A percentile compares a stretch with the other conserved stretches of the same genome.
Conservation (phyloP, 495 filamentous ascomycete genomes). For the Lasiosphaeris hirsuta region DNA sequence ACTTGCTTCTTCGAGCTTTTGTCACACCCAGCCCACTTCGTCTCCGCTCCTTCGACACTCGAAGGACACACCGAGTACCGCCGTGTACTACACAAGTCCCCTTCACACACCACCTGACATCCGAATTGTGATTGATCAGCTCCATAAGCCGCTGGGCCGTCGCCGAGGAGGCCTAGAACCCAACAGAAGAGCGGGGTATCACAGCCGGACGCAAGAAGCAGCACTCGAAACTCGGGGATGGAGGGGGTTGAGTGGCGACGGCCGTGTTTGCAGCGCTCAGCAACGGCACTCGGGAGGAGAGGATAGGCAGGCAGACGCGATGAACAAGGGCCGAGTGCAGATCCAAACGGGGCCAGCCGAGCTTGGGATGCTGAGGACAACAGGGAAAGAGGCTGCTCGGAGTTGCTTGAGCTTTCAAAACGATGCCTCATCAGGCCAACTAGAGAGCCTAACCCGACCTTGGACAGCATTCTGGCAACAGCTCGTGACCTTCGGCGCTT, state of each 20-base stretch:
- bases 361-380: slow-evolving; percentile 2
- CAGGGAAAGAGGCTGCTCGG: background rate
- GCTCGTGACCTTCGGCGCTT: background rate
- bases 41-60: slow-evolving; percentile 2
- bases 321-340: background rate
- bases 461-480: background rate
- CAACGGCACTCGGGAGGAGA: background rate
- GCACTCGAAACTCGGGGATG: background rate
- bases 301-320: background rate
- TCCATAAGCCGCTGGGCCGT: background rate
- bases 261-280: background rate
- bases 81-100: slow-evolving; percentile 5
- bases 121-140: background rate
- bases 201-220: background rate
- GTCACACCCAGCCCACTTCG: too few relatives aligned
- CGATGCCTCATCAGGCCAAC: slow-evolving; percentile 2
- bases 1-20: too few relatives aligned
- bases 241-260: slow-evolving; percentile 1
- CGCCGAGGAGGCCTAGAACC: slow-evolving; percentile 4
- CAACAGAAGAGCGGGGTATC: slow-evolving; percentile 8
- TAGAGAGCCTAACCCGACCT: background rate
- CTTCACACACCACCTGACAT: background rate
- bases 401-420: background rate
- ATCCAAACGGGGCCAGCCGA: background rate
- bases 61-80: slow-evolving; percentile 4